These are phyloP conservation scores for Liriodendron chinense DNA, from an alignment of 164 flowering plant genomes.

Conservation along the genomic window DNA sequence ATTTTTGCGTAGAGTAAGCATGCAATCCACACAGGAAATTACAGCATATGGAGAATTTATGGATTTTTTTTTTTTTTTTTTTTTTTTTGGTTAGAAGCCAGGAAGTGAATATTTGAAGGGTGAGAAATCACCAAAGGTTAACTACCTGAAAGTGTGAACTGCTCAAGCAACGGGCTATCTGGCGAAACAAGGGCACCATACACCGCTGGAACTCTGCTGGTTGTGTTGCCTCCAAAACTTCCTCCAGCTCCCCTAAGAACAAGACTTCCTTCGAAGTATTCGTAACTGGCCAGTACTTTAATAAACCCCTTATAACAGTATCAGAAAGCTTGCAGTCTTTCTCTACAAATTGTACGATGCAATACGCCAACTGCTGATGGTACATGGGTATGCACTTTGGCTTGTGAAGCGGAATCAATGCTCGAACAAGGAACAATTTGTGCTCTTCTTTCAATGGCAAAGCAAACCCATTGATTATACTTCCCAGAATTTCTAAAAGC, in stretches of 20 bases:
- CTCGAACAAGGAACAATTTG: slow-evolving; percentile 64
- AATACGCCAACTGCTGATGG: slow-evolving; percentile 77
- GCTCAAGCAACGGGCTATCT: slow-evolving; percentile 59
- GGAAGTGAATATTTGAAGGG: neutral
- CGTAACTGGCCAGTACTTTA: slow-evolving; percentile 76
- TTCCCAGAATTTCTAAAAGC: slow-evolving; percentile 71
- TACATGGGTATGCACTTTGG: slow-evolving; percentile 74
- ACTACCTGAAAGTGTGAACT: slow-evolving; percentile 75
- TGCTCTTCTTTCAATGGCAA: slow-evolving; percentile 87
- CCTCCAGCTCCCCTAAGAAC: slow-evolving; percentile 77
- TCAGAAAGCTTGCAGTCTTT: slow-evolving; percentile 88
- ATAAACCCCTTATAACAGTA: slow-evolving; percentile 61
- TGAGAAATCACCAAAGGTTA: neutral
- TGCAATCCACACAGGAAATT: neutral
- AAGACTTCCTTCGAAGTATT: slow-evolving; percentile 77
- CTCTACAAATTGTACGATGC: slow-evolving; percentile 78
- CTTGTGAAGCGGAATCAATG: slow-evolving; percentile 81
- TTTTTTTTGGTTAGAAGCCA: neutral
- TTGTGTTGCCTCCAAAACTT: slow-evolving; percentile 66
- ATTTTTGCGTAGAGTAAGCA: neutral
- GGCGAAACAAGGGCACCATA: slow-evolving; percentile 69
- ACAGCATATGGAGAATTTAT: neutral
- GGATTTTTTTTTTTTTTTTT: neutral
- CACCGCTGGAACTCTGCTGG: slow-evolving; percentile 63
- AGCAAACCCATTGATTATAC: slow-evolving; percentile 83